A percentile compares a stretch with the other conserved stretches of the same genome.
Evolutionary conservation across 140 eudicot species (phyloP).

Genomic region (Flaveria floridana): DNA sequence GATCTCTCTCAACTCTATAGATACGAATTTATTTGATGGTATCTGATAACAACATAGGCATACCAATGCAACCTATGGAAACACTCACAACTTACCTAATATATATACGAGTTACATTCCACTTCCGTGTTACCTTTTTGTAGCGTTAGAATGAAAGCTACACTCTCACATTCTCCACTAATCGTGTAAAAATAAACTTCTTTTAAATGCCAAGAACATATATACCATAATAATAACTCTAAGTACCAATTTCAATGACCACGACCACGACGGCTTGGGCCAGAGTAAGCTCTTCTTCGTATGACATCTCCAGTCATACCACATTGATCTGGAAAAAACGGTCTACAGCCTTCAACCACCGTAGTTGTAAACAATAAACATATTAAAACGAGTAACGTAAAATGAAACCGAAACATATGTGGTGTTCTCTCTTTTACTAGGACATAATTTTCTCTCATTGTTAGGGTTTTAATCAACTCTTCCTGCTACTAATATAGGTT

Average conservation of each 20-base stretch:
- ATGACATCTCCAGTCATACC: constrained; percentile 1
- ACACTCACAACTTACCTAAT: background rate
- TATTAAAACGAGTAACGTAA: constrained; percentile 12
- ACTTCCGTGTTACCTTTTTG: background rate
- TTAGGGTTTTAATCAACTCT: constrained; percentile 12
- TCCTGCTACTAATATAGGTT: constrained; percentile 11
- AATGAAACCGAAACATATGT: constrained; percentile 14
- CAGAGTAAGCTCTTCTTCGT: constrained; percentile 44
- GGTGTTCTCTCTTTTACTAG: background rate
- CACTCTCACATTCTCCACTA: background rate
- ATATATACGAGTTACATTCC: background rate
- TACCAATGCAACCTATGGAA: constrained; percentile 1
- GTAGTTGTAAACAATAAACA: constrained; percentile 12
- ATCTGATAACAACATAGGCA: constrained; percentile 12
- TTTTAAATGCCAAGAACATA: constrained; percentile 25
- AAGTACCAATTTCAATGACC: constrained; percentile 32
- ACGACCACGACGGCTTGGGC: constrained; percentile 47
- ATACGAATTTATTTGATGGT: too few relatives aligned
- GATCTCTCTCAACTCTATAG: constrained; percentile 6
- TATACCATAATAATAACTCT: constrained; percentile 17
- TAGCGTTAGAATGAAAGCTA: background rate
- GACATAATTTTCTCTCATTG: constrained; percentile 28
- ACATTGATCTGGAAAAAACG: constrained; percentile 16
- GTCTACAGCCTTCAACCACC: constrained; percentile 28
- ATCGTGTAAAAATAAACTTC: constrained; percentile 4